These are phyloP conservation scores for Starmerella sp. DNA, from an alignment of 805 yeast genomes.

Conservation along the genomic window DNA sequence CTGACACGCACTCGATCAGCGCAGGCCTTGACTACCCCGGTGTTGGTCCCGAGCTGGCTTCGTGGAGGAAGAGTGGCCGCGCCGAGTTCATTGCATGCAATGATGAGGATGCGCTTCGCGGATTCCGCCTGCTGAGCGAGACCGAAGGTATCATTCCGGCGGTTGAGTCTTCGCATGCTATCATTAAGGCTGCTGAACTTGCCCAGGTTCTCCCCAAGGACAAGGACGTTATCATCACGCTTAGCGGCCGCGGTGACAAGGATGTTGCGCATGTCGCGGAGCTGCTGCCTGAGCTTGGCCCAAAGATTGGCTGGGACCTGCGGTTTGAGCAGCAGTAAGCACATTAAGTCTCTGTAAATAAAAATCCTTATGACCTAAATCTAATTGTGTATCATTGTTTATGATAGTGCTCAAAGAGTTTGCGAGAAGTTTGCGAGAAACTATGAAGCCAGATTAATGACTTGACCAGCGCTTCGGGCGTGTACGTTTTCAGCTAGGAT, in stretches of 20 bases:
- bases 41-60: slow-evolving; percentile 96
- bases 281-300: slow-evolving; percentile 78
- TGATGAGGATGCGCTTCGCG: slow-evolving; percentile 87
- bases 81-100: slow-evolving; percentile 86
- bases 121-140: slow-evolving; percentile 80
- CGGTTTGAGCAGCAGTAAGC: slow-evolving; percentile 40
- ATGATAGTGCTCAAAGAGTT: too few relatives aligned
- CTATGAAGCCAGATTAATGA: too few relatives aligned
- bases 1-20: slow-evolving; percentile 94
- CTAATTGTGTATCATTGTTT: too few relatives aligned
- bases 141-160: slow-evolving; percentile 98
- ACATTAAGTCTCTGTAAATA: background rate
- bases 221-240: slow-evolving; percentile 71
- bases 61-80: slow-evolving; percentile 89
- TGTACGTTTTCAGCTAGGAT: too few relatives aligned
- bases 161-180: slow-evolving; percentile 92
- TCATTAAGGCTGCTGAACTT: slow-evolving; percentile 76
- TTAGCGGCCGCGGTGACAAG: slow-evolving; percentile 98
- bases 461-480: too few relatives aligned
- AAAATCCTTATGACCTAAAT: too few relatives aligned
- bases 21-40: slow-evolving; percentile 99
- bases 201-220: slow-evolving; percentile 76
- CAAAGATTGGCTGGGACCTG: slow-evolving; percentile 89
- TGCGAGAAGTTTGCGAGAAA: too few relatives aligned
- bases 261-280: slow-evolving; percentile 98